Base-by-base conservation (phyloP, 2,329 filamentous ascomycete species). In the Bipolaris victoriae region DNA sequence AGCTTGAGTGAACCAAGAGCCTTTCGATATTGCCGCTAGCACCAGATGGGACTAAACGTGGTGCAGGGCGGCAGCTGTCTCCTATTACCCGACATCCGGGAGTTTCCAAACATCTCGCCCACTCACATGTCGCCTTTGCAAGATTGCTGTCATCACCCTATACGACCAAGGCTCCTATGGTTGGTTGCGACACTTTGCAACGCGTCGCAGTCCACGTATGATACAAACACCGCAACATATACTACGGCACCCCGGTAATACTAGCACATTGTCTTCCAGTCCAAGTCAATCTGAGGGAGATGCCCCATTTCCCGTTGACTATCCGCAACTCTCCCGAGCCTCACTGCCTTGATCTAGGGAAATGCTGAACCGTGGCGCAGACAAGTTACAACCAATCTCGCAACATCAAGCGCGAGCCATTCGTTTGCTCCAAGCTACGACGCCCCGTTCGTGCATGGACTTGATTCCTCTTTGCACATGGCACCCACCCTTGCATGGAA, bases 71-170 rank as follows among this genome's bases (percentile, higher is more conserved):
- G 49, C 44, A 18, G 7, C 20, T 33, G 33, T 29, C 35, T 50
- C 33, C 36, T 57, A 64, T 68, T 62, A 63, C 60, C 44, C 57
- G 48, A 44, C 44, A 48, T 60, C 59, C 58, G 44, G 55, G 60
- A 52, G 37, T 68, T 7, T 20, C 39, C 48, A 64, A 60, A 53
- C 43, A 52, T 33, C 51, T 57, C 56, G 57, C 45, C 67, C 64
- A 67, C 45, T 66, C 37, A 63, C 41, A 29, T 43, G 11, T 49
- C 24, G 16, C 22, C n/a, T 41, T 31, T 7, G 36, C 33, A 51
- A 50, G n/a, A 47, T 44, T 26, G n/a, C 18, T 49, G 33, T 36
- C 44, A 44, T 36, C 39, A 18, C 29, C 35, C 13, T 46, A 22
- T 11, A 18, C 11, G 39, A 9, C 36, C 31, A 24, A 20, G 16